Evolutionary conservation across 1,139 yeast genomes (phyloP), one percentile per base, ranked within the genome.

Genomic region (Kluyveromyces sp.): DNA sequence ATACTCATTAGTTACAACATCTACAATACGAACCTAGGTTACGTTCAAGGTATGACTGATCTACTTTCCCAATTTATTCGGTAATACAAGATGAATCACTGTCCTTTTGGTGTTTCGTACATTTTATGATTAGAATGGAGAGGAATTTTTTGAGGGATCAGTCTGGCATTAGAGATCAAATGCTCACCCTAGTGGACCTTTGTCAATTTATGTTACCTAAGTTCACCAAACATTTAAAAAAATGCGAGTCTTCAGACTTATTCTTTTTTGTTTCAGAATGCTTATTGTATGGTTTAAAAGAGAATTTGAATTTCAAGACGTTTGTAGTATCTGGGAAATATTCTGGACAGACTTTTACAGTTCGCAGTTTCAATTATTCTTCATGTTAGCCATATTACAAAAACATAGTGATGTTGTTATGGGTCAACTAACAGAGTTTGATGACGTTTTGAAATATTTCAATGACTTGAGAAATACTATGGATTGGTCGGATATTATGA

Each of bases 21-120:
- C 64, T 77, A 81, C 64, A 92, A 92, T 64, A 73, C 71, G 42
- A 83, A 88, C 54, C 68, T 94, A 56, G 98, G 98, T 0, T 92
- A 92, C 60, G 96, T 92, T 26, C 99, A 92, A 67, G 99, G 99
- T 2, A 92, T 92, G 99, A 82, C 95, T 6, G 99, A 92, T 64
- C 70, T 92, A 46, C 70, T 94, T 37, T 83, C 96, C 97, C 97
- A 1, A 66, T 92, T 4, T 94, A 89, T 61, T 85, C 81, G 39
- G 75, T 80, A 5, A 68, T 87, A 39, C 80, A 81, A 58, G 95
- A 90, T 63, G 97, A 90, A 56, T 72, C 82, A 0, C 60, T 88
- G 32, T 73, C 95, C 2, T 92, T 92, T 63, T 89, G 96, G 95
- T 83, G 92, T 21, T 92, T 92, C 68, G 73, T 79, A 25, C 78